These are phyloP conservation scores for Calcarisporium arbuscula DNA, from an alignment of 2,329 filamentous ascomycete species.

Conservation along the genomic window DNA sequence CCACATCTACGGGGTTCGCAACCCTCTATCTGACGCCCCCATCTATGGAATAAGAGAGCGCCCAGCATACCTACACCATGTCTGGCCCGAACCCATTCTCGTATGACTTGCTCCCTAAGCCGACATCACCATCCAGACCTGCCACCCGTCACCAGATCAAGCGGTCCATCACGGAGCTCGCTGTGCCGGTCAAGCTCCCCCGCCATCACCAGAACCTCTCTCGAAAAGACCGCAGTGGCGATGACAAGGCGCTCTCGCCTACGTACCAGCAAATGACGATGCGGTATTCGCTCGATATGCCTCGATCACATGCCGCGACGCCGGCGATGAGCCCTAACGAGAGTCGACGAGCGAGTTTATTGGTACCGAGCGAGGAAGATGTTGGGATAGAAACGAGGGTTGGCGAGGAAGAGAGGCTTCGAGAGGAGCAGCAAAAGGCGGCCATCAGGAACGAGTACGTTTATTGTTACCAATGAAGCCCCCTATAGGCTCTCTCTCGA, in stretches of 20 bases:
- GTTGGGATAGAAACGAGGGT: constrained; percentile 16
- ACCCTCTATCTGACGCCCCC: too few relatives aligned
- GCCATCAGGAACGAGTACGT: constrained; percentile 26
- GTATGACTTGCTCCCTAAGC: constrained; percentile 13
- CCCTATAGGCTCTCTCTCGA: too few relatives aligned
- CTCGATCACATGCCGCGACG: constrained; percentile 38
- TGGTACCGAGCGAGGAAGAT: constrained; percentile 24
- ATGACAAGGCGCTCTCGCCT: constrained; percentile 20
- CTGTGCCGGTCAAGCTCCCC: constrained; percentile 37
- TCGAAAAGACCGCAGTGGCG: constrained; percentile 18
- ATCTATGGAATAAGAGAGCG: too few relatives aligned
- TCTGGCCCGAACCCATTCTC: too few relatives aligned
- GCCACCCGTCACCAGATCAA: constrained; percentile 44
- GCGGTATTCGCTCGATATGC: constrained; percentile 38
- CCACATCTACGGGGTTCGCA: too few relatives aligned
- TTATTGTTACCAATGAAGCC: background rate
- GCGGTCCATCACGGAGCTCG: constrained; percentile 49
- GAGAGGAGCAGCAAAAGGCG: constrained; percentile 29
- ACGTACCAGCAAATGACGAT: constrained; percentile 22
- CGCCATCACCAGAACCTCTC: constrained; percentile 28
- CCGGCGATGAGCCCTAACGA: constrained; percentile 35
- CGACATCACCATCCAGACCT: constrained; percentile 13
- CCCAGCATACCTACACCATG: too few relatives aligned
- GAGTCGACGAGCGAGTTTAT: constrained; percentile 37
- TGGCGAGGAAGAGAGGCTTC: constrained; percentile 32